Evolutionary conservation across 2,329 filamentous ascomycete genomes (phyloP), one percentile per base, ranked within the genome.

Genomic region (Pseudonectria foliicola): DNA sequence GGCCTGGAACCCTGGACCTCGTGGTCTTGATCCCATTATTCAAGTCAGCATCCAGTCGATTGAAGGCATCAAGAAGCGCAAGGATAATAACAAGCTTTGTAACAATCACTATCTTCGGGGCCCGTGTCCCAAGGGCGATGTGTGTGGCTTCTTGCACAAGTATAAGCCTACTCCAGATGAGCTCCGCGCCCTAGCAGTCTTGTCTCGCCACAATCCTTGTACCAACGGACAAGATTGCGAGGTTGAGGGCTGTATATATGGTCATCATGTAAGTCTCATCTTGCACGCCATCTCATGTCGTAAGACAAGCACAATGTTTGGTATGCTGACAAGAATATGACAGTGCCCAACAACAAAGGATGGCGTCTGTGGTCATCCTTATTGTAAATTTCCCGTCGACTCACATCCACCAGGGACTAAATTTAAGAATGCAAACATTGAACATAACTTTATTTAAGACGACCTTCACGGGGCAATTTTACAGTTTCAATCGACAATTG

Each of bases 61-160:
- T 39, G 74, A 79, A 11, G 62, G 55, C 14, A 66, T 80, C 46
- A 77, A 75, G 59, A 73, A 67, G 49, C 64, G 74, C 38, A 70
- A 68, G 36, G 70, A 69, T 23, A 60, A 57, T 44, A 66, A 70
- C 41, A 79, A 79, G 54, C 58, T 78, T 7, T 80, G 76, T 62
- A 80, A 80, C 52, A 75, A 75, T 31, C 72, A 77, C 48, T 79
- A 75, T 48, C 63, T 80, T 21, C 64, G 73, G 13, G 74, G 73
- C 0, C 69, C 69, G 1, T 80, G 76, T 45, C 52, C 62, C 31
- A 78, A 76, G 45, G 65, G 64, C 8, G 61, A 67, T n/a, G 59
- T 62, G 5, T 80, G 76, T 55, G 61, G 58, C 32, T 80, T 77
- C 46, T 70, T 73, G 38, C 76, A 80, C 53, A 60, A 68, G 29